These are phyloP conservation scores for Ogataea allantospora DNA, from an alignment of 805 yeast genomes.

Conservation along the genomic window DNA sequence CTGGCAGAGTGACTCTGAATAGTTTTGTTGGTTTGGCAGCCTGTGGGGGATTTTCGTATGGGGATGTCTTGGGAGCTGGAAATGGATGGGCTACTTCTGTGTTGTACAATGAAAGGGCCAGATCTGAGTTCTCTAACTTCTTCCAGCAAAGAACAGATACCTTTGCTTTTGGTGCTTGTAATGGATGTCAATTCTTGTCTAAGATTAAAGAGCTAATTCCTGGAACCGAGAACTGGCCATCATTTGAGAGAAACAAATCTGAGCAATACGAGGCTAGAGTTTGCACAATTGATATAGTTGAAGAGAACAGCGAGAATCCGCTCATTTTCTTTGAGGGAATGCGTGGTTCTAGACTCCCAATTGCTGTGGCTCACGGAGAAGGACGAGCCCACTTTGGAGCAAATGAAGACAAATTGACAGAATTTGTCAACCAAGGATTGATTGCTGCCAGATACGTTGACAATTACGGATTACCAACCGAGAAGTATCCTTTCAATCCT, in stretches of 20 bases:
- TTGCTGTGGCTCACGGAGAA: constrained; percentile 98
- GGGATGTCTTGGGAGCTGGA: constrained; percentile 98
- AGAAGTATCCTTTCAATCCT: constrained; percentile 89
- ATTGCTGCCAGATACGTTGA: constrained; percentile 81
- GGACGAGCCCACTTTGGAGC: constrained; percentile 78
- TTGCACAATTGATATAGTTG: constrained; percentile 75
- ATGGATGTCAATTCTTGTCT: constrained; percentile 95
- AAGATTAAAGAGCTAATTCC: constrained; percentile 85
- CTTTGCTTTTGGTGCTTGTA: constrained; percentile 97
- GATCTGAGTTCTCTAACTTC: constrained; percentile 72
- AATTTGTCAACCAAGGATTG: constrained; percentile 52
- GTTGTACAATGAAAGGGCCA: constrained; percentile 73
- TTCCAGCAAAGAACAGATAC: constrained; percentile 88
- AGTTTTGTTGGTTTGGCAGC: constrained; percentile 93
- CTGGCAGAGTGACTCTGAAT: constrained; percentile 67
- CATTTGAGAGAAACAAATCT: constrained; percentile 83
- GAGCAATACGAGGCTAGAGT: constrained; percentile 98
- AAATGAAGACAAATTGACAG: constrained; percentile 40
- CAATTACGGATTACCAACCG: constrained; percentile 83
- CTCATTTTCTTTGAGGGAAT: constrained; percentile 80
- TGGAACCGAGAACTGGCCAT: constrained; percentile 94
- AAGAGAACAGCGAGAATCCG: constrained; percentile 47
- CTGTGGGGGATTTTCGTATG: constrained; percentile 98
- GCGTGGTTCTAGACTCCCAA: constrained; percentile 92
- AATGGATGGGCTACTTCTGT: constrained; percentile 99